Base-by-base conservation (phyloP, 2,329 filamentous ascomycete genomes). In the Ascochyta koolunga region DNA sequence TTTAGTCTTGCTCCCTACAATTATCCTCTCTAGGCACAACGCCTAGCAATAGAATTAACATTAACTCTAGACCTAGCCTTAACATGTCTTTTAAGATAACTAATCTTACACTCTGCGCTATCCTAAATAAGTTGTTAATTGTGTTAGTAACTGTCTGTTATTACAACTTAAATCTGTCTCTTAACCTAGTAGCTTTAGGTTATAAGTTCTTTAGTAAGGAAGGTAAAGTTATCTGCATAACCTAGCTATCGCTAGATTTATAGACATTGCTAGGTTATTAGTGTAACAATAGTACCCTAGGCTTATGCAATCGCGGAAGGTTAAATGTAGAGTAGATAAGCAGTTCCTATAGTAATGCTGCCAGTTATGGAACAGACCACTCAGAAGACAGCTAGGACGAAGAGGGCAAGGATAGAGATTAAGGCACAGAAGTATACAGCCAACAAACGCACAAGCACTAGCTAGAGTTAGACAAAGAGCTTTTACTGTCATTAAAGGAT, bases 401-500 rank as follows among this genome's bases (percentile, higher is more conserved):
- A 50, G 49, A 59, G 39, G 22, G 44, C 22, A 27, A 52, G 35
- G 48, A 62, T 42, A n/a, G 29, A 42, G 49, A 60, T 31, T 22
- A 60, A 37, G 35, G 24, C 35, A 48, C n/a, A 45, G 31, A 44
- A 32, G 27, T 46, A 56, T 51, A 51, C 11, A 52, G 53, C 44
- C 10, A 43, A 54, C 35, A 11, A 54, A 60, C 18, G 27, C 44
- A 35, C 29, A 56, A 42, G 25, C 38, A 13, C 19, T 62, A 13
- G 54, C 42, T 50, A 50, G 22, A 51, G 49, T 60, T 18, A 44
- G 50, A 60, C 18, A 25, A 62, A 55, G 18, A 32, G 21, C 57
- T 36, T 44, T 50, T 61, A 47, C 56, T 61, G 37, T 56, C 27
- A 24, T 52, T 41, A 16, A 60, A 50, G 38, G 43, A 60, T 36